These are phyloP conservation scores for Rhododendron ovatum DNA, from an alignment of 148 eudicot species.

Conservation along the genomic window DNA sequence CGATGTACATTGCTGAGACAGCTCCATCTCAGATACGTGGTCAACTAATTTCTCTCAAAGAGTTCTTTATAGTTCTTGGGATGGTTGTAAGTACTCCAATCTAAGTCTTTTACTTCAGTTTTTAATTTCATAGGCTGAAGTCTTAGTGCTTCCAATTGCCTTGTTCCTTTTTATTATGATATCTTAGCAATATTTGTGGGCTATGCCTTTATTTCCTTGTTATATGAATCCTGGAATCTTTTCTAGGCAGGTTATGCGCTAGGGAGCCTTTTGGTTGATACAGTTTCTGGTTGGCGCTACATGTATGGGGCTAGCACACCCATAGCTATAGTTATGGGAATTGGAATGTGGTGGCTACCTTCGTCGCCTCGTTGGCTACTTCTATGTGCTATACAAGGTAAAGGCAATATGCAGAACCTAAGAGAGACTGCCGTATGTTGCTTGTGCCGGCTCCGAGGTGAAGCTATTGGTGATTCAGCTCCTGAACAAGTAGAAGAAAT, in stretches of 20 bases:
- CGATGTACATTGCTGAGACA: constrained; percentile 97
- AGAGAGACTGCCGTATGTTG: constrained; percentile 60
- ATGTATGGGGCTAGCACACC: constrained; percentile 82
- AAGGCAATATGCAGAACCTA: constrained; percentile 63
- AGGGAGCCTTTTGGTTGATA: constrained; percentile 77
- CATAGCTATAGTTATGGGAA: constrained; percentile 65
- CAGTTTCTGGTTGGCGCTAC: constrained; percentile 83
- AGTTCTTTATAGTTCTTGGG: constrained; percentile 89
- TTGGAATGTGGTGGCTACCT: constrained; percentile 99
- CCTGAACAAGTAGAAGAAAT: constrained; percentile 79
- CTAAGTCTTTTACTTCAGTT: constrained; percentile 1
- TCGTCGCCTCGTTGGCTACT: constrained; percentile 94
- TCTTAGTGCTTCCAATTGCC: background rate
- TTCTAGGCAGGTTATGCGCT: constrained; percentile 69
- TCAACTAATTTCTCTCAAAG: constrained; percentile 84
- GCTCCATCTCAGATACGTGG: constrained; percentile 89
- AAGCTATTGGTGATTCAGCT: constrained; percentile 47
- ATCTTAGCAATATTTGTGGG: background rate
- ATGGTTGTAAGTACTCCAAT: constrained; percentile 77
- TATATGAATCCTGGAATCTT: background rate
- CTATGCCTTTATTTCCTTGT: background rate
- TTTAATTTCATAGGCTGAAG: background rate
- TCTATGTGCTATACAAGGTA: constrained; percentile 86
- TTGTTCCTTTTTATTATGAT: background rate
- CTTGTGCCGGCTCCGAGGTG: constrained; percentile 79